Conservation (phyloP, 2,329 filamentous ascomycete genomes). For the Beauveria scarabaeidicola region DNA sequence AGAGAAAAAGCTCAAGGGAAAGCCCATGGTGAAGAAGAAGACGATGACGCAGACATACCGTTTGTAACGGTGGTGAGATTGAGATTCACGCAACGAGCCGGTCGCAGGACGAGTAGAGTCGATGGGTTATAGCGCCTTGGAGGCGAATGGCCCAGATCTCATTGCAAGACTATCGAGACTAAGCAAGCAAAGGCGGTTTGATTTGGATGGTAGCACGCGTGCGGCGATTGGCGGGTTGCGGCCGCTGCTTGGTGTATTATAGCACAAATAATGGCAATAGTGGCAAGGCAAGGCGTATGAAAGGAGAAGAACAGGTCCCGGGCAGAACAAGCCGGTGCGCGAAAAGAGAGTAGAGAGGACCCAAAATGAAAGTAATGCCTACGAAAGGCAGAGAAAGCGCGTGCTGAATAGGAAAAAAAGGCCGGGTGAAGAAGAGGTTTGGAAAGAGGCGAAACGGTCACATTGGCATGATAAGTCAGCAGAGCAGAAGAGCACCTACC, state of each 20-base stretch:
- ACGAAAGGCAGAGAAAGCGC: conserved; percentile 3
- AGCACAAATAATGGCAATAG: background rate
- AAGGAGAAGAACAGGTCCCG: background rate
- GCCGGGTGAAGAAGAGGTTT: background rate
- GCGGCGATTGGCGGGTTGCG: background rate
- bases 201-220: background rate
- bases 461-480: conserved; percentile 12
- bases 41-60: conserved; percentile 1
- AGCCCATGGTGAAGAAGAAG: background rate
- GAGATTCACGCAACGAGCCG: background rate
- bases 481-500: background rate
- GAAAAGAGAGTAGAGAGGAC: background rate
- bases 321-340: background rate
- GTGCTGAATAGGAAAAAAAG: background rate
- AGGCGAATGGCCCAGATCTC: background rate
- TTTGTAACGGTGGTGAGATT: conserved; percentile 6
- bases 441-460: conserved; percentile 2
- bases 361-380: conserved; percentile 7
- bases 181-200: background rate
- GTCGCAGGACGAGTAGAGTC: background rate
- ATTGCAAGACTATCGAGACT: background rate
- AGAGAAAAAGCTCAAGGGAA: background rate
- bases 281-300: background rate
- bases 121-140: conserved; percentile 2
- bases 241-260: background rate